These are phyloP conservation scores for Primulina eburnea DNA, from an alignment of 257 asterid species.

Conservation along the genomic window DNA sequence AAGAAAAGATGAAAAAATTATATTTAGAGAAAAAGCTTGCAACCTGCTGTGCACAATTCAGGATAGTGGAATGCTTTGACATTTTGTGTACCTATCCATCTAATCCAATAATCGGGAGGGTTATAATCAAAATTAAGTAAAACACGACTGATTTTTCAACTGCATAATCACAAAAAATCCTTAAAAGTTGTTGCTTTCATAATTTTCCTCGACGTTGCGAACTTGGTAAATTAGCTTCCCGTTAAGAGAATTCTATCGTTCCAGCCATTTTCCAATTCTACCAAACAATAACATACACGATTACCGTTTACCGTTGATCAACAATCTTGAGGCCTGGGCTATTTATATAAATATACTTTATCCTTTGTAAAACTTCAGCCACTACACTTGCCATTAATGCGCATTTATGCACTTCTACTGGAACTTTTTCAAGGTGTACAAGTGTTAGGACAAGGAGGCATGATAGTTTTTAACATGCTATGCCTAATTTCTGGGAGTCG, in stretches of 20 bases:
- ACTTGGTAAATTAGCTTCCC: conserved; percentile 5
- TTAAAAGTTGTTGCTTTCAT: background rate
- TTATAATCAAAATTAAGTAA: background rate
- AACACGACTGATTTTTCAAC: background rate
- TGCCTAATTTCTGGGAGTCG: background rate
- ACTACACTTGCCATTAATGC: background rate
- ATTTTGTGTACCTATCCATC: background rate
- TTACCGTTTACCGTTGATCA: background rate
- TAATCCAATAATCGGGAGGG: background rate
- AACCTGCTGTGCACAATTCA: background rate
- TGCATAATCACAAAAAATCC: background rate
- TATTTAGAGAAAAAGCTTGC: background rate
- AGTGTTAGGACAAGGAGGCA: background rate
- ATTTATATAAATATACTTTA: no score
- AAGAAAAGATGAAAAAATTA: background rate
- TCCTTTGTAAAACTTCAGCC: background rate
- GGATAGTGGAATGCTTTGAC: background rate
- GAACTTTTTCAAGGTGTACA: background rate
- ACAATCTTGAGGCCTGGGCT: no score
- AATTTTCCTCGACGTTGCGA: background rate
- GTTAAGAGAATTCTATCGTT: background rate
- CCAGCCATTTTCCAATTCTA: background rate
- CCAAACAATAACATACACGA: background rate
- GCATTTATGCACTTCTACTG: background rate
- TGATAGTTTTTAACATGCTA: background rate